Conservation (phyloP, 2,329 filamentous ascomycete genomes). For the Leptosphaerulina australis region DNA sequence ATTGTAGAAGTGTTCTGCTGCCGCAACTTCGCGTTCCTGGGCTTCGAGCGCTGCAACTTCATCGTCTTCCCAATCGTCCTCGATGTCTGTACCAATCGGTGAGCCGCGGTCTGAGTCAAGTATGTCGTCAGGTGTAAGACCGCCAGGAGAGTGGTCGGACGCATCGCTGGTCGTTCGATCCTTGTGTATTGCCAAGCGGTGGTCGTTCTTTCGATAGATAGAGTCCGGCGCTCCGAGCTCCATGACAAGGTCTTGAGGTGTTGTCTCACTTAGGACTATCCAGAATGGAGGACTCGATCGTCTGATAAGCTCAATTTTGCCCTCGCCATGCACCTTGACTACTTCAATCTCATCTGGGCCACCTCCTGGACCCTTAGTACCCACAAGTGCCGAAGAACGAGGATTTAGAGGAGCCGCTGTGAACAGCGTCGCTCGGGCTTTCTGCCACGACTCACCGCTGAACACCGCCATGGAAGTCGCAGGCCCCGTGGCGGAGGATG, state of each 20-base stretch:
- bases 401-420: conserved; percentile 75
- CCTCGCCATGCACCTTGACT: conserved; percentile 77
- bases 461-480: conserved; percentile 91
- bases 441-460: conserved; percentile 86
- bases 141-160: conserved; percentile 41
- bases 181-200: conserved; percentile 81
- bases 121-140: conserved; percentile 39
- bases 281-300: conserved; percentile 70
- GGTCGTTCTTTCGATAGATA: conserved; percentile 89
- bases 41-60: conserved; percentile 58
- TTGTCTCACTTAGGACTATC: conserved; percentile 83
- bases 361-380: conserved; percentile 72
- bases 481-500: conserved; percentile 74
- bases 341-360: conserved; percentile 89
- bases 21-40: conserved; percentile 64
- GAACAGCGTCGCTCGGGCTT: conserved; percentile 78
- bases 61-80: conserved; percentile 56
- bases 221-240: conserved; percentile 93
- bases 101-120: conserved; percentile 43
- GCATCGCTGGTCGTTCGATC: conserved; percentile 46
- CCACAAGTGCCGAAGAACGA: conserved; percentile 69
- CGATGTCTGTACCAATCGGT: conserved; percentile 46
- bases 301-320: conserved; percentile 77
- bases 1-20: conserved; percentile 85
- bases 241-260: conserved; percentile 86